Evolutionary conservation across 805 yeast genomes (phyloP), one percentile per base, ranked within the genome.

Genomic region (Saccharomycopsis fermentans): DNA sequence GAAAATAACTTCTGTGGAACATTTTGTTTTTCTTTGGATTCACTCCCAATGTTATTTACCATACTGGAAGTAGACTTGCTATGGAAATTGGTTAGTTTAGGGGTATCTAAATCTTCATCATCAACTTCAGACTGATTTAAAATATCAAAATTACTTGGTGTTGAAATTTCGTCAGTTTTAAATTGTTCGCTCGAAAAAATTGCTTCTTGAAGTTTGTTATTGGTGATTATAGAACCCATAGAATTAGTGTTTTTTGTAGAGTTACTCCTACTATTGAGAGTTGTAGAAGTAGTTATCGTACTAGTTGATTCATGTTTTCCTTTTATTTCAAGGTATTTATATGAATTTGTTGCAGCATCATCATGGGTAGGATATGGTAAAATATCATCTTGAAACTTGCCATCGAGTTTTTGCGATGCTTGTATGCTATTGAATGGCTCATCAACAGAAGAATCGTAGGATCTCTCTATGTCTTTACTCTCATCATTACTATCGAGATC

Each of bases 121-220:
- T 43, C 29, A 3, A 6, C n/a, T 21, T 21, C 50, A 43, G 29
- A 21, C 11, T 43, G 11, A 24, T 43, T 16, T 2, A 43, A 21
- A 14, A 43, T 21, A 24, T 43, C 29, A 9, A 21, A 43, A 21
- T 43, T 19, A 21, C 24, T 6, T 11, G 26, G 29, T 43, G 50
- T 8, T 19, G 50, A 14, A 5, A 21, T 6, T 43, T 2, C n/a
- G n/a, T 11, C 9, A 21, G 12, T 29, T 21, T 43, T 43, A 43
- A 16, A 43, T 21, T 21, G 17, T 24, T 43, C 50, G 8, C 19
- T 39, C n/a, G 29, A 24, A 43, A 43, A 43, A 64, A 94, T 86
- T 3, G 99, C 96, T 48, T 81, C 84, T 64, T 82, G 86, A 64
- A 94, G 76, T 65, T 89, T 87, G 72, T 92, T 91, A 39, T 43